These are phyloP conservation scores for Phlyctochytrium arcticum DNA, from an alignment of 192 early-diverging fungal genomes.

Conservation along the genomic window DNA sequence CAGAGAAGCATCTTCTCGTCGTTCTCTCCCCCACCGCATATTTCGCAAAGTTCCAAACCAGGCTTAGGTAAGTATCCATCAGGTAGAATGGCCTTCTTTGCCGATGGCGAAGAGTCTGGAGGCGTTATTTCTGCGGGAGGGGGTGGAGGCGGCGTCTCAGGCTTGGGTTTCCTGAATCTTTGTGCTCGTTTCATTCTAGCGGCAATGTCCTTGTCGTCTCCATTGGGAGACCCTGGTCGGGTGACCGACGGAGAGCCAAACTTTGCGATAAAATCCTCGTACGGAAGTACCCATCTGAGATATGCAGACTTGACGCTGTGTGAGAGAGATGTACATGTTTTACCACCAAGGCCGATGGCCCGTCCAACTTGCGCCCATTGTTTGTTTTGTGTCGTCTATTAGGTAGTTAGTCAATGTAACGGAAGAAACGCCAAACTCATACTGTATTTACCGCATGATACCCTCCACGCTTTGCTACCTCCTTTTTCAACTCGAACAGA, in stretches of 20 bases:
- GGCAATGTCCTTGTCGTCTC: not conserved
- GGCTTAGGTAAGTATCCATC: slow-evolving; percentile 11
- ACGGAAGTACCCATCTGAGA: slow-evolving; percentile 44
- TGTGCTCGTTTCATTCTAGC: not conserved
- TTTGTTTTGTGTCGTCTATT: slow-evolving; percentile 63
- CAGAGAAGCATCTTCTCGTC: slow-evolving; percentile 74
- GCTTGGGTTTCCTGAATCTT: no score
- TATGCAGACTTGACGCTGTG: slow-evolving; percentile 35
- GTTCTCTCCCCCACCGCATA: slow-evolving; percentile 47
- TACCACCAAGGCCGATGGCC: slow-evolving; percentile 32
- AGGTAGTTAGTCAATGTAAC: not conserved
- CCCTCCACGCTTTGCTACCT: slow-evolving; percentile 74
- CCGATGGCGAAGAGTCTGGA: not conserved
- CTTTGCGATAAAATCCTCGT: slow-evolving; percentile 39
- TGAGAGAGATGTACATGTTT: slow-evolving; percentile 21
- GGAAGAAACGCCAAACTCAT: not conserved
- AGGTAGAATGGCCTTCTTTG: slow-evolving; percentile 7
- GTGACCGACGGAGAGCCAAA: slow-evolving; percentile 9
- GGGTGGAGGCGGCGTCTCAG: no score
- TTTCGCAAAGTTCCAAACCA: slow-evolving; percentile 36
- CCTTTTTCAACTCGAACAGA: slow-evolving; percentile 74
- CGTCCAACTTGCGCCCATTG: slow-evolving; percentile 85
- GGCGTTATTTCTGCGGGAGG: not conserved
- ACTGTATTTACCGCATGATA: slow-evolving; percentile 47
- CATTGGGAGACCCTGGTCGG: slow-evolving; percentile 1